A percentile compares a stretch with the other conserved stretches of the same genome.
These are phyloP conservation scores for Fusarium sp. DNA, from an alignment of 2,329 filamentous ascomycete genomes.

Conservation along the genomic window DNA sequence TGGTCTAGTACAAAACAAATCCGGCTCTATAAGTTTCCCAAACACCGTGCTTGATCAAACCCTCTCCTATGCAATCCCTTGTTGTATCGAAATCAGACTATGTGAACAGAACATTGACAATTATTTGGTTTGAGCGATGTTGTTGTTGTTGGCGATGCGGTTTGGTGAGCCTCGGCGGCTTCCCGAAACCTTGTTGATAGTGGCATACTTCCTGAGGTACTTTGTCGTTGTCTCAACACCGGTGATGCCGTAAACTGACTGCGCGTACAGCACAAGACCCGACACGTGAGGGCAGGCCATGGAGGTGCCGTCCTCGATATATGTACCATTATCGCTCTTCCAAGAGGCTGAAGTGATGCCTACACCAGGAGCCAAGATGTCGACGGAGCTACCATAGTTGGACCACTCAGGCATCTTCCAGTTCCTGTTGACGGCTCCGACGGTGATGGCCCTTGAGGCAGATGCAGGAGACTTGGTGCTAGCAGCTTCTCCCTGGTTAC, in stretches of 20 bases:
- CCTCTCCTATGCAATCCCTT: not conserved
- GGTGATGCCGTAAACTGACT: slow-evolving; percentile 59
- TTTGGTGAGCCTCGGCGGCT: slow-evolving; percentile 59
- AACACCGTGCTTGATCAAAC: slow-evolving; percentile 24
- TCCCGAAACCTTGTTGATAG: slow-evolving; percentile 57
- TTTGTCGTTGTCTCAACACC: slow-evolving; percentile 54
- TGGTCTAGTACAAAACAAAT: slow-evolving; percentile 5
- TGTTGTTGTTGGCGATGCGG: slow-evolving; percentile 64
- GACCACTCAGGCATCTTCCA: slow-evolving; percentile 61
- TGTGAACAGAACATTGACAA: not conserved
- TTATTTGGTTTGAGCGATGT: slow-evolving; percentile 34
- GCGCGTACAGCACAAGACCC: slow-evolving; percentile 65
- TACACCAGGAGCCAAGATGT: slow-evolving; percentile 66
- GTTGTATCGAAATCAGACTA: not conserved
- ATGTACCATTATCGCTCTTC: slow-evolving; percentile 57
- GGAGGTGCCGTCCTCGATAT: slow-evolving; percentile 69
- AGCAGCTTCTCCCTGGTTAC: slow-evolving; percentile 59
- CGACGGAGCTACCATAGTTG: slow-evolving; percentile 64
- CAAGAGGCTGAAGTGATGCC: slow-evolving; percentile 63
- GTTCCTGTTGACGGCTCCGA: slow-evolving; percentile 54
- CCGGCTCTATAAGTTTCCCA: slow-evolving; percentile 11
- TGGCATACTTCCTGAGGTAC: slow-evolving; percentile 58
- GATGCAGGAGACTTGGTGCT: slow-evolving; percentile 50
- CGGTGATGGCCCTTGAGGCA: slow-evolving; percentile 51
- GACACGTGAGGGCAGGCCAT: slow-evolving; percentile 74